A percentile compares a stretch with the other conserved stretches of the same genome.
These are phyloP conservation scores for Malassezia equina DNA, from an alignment of 1,284 basidiomycete genomes.

Conservation along the genomic window DNA sequence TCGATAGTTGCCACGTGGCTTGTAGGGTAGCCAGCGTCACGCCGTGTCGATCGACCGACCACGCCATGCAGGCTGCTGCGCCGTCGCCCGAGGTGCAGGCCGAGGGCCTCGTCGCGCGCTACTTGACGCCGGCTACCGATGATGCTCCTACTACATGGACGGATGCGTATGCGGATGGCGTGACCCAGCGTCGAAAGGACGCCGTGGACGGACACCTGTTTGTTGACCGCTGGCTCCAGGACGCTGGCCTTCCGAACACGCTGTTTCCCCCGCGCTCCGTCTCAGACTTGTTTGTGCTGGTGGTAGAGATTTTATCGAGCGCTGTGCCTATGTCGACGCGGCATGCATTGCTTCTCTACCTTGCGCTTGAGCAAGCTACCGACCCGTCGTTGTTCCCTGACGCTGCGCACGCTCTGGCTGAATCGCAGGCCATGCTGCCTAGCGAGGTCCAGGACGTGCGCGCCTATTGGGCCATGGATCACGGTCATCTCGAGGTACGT, in stretches of 20 bases:
- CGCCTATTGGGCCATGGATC: slow-evolving; percentile 12
- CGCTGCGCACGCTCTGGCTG: background rate
- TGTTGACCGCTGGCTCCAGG: slow-evolving; percentile 8
- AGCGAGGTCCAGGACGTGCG: background rate
- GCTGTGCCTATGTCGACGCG: background rate
- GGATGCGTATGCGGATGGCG: slow-evolving; percentile 3
- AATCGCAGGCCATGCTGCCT: background rate
- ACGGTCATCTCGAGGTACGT: slow-evolving; percentile 2
- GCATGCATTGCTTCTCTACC: slow-evolving; percentile 10
- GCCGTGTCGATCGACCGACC: background rate
- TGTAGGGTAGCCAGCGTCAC: no score
- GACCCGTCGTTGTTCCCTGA: background rate
- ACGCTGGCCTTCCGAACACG: slow-evolving; percentile 2
- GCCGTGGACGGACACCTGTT: slow-evolving; percentile 3
- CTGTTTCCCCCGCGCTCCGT: slow-evolving; percentile 11
- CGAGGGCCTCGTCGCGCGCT: slow-evolving; percentile 8
- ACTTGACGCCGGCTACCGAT: slow-evolving; percentile 1
- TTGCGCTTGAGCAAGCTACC: background rate
- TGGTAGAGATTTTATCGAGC: slow-evolving; percentile 10
- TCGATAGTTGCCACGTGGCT: background rate
- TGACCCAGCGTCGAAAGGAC: slow-evolving; percentile 1
- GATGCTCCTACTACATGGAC: background rate
- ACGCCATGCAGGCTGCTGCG: background rate
- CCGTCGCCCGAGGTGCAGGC: slow-evolving; percentile 16
- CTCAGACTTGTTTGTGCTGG: slow-evolving; percentile 5